A percentile compares a stretch with the other conserved stretches of the same genome.
Conservation (phyloP, 768 basidiomycete genomes). For the Tremella yokohamensis region DNA sequence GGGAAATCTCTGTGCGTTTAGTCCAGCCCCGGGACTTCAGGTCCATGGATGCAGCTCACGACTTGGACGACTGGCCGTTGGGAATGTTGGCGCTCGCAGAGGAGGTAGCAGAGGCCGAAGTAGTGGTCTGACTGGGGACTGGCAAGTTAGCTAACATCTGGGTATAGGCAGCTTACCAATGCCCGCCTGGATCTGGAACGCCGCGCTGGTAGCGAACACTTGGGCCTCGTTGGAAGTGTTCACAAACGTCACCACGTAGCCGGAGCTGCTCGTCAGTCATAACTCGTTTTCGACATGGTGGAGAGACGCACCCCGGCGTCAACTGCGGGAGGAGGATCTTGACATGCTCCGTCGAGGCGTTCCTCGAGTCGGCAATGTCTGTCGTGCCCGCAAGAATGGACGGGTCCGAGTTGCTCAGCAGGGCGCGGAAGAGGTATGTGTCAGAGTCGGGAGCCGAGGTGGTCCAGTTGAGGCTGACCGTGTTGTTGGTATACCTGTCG, state of each 20-base stretch:
- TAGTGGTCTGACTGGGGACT: slow-evolving; percentile 3
- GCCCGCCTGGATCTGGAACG: slow-evolving; percentile 37
- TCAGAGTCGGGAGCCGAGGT: slow-evolving; percentile 24
- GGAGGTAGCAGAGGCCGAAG: slow-evolving; percentile 2
- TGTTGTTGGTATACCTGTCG: slow-evolving; percentile 40
- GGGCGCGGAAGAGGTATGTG: slow-evolving; percentile 35
- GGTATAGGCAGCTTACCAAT: slow-evolving; percentile 22
- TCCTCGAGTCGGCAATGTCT: slow-evolving; percentile 42
- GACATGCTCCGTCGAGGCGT: slow-evolving; percentile 33
- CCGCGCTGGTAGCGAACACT: slow-evolving; percentile 30
- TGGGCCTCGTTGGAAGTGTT: slow-evolving; percentile 35
- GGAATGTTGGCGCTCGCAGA: slow-evolving; percentile 10
- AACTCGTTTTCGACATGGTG: not conserved
- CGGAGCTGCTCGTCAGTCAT: slow-evolving; percentile 17
- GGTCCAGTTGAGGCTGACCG: slow-evolving; percentile 42
- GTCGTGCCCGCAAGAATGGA: slow-evolving; percentile 22
- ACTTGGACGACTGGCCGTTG: slow-evolving; percentile 17
- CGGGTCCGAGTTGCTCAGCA: slow-evolving; percentile 30
- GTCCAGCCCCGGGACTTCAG: too few species aligned
- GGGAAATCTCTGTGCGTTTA: slow-evolving; percentile 3
- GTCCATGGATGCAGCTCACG: not conserved
- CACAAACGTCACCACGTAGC: slow-evolving; percentile 37
- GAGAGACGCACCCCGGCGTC: slow-evolving; percentile 21
- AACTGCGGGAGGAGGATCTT: slow-evolving; percentile 31
- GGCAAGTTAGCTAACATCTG: not conserved